Evolutionary conservation across 2,329 filamentous ascomycete species (phyloP).

Genomic region (Cylindrodendrum hubeiense): DNA sequence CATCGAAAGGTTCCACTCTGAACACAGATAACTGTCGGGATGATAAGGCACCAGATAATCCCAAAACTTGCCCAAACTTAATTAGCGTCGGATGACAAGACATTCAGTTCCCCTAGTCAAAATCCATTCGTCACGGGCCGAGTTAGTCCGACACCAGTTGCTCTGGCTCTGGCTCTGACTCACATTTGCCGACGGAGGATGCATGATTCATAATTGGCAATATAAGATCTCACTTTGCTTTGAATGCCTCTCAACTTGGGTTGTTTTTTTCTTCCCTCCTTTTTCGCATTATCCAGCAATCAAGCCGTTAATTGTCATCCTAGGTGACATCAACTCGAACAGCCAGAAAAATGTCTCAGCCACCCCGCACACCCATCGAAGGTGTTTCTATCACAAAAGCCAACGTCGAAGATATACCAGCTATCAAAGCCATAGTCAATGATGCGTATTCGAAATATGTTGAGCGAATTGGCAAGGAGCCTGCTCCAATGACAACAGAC

Average conservation of each 20-base stretch:
- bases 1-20: no score
- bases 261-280: no score
- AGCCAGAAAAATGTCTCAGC: background rate
- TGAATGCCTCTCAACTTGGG: background rate
- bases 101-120: background rate
- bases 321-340: no score
- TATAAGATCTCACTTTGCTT: background rate
- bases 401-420: conserved; percentile 37
- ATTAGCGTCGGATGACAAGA: background rate
- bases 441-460: conserved; percentile 51
- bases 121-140: background rate
- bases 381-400: conserved; percentile 18
- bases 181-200: background rate
- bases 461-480: conserved; percentile 49
- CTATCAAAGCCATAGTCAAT: conserved; percentile 46
- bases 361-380: background rate
- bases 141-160: background rate
- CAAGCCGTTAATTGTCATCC: background rate
- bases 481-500: conserved; percentile 53
- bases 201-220: background rate
- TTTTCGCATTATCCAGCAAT: background rate
- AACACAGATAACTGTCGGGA: no score
- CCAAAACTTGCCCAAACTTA: background rate
- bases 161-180: background rate
- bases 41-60: background rate